These are phyloP conservation scores for Spinacia oleracea DNA, from an alignment of 179 eudicot genomes.

Conservation along the genomic window DNA sequence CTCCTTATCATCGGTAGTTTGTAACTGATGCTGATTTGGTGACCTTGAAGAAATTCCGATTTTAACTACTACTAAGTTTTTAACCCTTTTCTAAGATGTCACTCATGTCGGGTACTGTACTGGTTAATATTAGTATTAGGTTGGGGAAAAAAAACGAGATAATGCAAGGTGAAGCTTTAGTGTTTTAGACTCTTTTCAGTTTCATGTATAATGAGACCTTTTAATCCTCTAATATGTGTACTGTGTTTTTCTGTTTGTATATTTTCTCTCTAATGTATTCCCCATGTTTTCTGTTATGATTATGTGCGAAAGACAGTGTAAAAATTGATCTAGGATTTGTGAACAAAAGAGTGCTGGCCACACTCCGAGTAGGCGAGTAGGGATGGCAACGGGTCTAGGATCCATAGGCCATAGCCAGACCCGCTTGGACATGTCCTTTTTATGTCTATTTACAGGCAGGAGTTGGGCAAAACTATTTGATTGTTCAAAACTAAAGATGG, in stretches of 20 bases:
- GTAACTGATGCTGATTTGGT: constrained; percentile 49
- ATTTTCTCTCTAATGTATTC: not conserved
- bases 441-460: too few species aligned
- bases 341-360: not conserved
- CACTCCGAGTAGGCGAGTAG: too few species aligned
- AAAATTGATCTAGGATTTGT: not conserved
- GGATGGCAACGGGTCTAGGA: too few species aligned
- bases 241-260: constrained; percentile 38
- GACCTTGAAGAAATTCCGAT: constrained; percentile 30
- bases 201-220: constrained; percentile 60
- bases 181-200: constrained; percentile 40
- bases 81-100: constrained; percentile 63
- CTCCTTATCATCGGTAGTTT: constrained; percentile 81
- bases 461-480: too few species aligned
- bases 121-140: constrained; percentile 50
- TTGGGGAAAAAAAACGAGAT: constrained; percentile 29
- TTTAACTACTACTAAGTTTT: constrained; percentile 81
- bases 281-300: not conserved
- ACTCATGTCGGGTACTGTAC: constrained; percentile 48
- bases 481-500: too few species aligned
- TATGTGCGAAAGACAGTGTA: not conserved
- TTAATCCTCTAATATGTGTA: constrained; percentile 58
- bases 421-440: too few species aligned
- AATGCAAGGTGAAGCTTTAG: constrained; percentile 23
- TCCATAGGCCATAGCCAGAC: too few species aligned